A percentile compares a stretch with the other conserved stretches of the same genome.
phyloP scores from a whole-genome alignment of 2,329 filamentous ascomycete species.

The Amylocarpus encephaloides region DNA sequence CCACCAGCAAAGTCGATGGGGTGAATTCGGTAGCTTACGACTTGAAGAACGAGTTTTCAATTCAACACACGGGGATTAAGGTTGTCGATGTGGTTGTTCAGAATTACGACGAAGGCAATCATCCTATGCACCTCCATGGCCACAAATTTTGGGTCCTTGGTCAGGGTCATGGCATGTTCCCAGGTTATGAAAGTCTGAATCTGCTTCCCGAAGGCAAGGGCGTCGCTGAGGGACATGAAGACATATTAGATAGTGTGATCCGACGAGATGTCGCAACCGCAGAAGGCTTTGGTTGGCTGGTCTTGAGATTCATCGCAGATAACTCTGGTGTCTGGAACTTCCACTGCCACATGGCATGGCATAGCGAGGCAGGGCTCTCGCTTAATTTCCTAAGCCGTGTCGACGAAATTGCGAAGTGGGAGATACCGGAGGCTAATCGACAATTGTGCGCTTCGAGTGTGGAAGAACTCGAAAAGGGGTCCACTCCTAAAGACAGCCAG shows the following conservation, averaged over 20 bases:
- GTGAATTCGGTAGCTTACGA: conserved; percentile 45
- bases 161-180: conserved; percentile 57
- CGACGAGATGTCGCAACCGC: conserved; percentile 48
- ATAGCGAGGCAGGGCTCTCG: conserved; percentile 49
- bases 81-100: conserved; percentile 73
- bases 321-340: conserved; percentile 54
- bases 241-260: conserved; percentile 35
- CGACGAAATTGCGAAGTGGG: conserved; percentile 39
- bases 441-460: conserved; percentile 39
- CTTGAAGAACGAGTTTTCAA: conserved; percentile 46
- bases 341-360: conserved; percentile 55
- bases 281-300: conserved; percentile 47
- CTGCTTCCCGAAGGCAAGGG: conserved; percentile 32
- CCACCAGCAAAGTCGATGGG: conserved; percentile 40
- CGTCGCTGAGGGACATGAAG: conserved; percentile 32
- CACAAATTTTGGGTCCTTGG: conserved; percentile 60
- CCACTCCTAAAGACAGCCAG: conserved; percentile 42
- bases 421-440: conserved; percentile 39
- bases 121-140: conserved; percentile 72
- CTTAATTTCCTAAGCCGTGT: conserved; percentile 52
- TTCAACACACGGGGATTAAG: conserved; percentile 51
- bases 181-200: conserved; percentile 36
- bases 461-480: conserved; percentile 42
- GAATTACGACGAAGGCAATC: conserved; percentile 64
- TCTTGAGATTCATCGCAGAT: conserved; percentile 49